phyloP scores from a whole-genome alignment of 1,284 basidiomycete genomes.

The Leccinum variabile region DNA sequence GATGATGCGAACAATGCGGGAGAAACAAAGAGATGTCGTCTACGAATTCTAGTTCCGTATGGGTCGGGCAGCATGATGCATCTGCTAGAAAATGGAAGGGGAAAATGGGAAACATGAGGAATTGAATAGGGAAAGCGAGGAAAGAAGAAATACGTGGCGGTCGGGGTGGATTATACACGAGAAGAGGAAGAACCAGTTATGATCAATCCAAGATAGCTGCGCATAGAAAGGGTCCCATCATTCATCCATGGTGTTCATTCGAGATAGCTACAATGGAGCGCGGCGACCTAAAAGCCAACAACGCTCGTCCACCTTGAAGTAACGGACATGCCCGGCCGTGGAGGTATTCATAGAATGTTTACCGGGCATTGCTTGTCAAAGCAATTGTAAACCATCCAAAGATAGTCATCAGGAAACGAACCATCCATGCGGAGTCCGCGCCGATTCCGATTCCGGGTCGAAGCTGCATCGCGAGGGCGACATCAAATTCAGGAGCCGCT shows the following conservation, averaged over 20 bases:
- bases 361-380: conserved; percentile 26
- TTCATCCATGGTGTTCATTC: conserved; percentile 15
- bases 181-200: neutral
- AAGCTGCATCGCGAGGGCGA: conserved; percentile 75
- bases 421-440: conserved; percentile 75
- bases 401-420: conserved; percentile 72
- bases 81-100: neutral
- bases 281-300: conserved; percentile 1
- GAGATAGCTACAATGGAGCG: conserved; percentile 1
- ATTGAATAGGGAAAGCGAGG: neutral
- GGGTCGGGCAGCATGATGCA: conserved; percentile 4
- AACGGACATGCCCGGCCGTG: neutral
- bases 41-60: conserved; percentile 7
- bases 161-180: neutral
- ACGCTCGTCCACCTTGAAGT: conserved; percentile 1
- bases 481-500: conserved; percentile 52
- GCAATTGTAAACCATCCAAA: conserved; percentile 72
- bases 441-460: conserved; percentile 63
- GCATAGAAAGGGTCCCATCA: conserved; percentile 12
- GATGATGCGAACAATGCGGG: conserved; percentile 5
- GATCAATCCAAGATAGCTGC: conserved; percentile 5
- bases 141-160: neutral
- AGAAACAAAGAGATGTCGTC: conserved; percentile 2
- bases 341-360: conserved; percentile 7
- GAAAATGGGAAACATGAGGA: neutral